A percentile compares a stretch with the other conserved stretches of the same genome.
Conservation (phyloP, 2,329 filamentous ascomycete species). For the Beauveria rudraprayagi region DNA sequence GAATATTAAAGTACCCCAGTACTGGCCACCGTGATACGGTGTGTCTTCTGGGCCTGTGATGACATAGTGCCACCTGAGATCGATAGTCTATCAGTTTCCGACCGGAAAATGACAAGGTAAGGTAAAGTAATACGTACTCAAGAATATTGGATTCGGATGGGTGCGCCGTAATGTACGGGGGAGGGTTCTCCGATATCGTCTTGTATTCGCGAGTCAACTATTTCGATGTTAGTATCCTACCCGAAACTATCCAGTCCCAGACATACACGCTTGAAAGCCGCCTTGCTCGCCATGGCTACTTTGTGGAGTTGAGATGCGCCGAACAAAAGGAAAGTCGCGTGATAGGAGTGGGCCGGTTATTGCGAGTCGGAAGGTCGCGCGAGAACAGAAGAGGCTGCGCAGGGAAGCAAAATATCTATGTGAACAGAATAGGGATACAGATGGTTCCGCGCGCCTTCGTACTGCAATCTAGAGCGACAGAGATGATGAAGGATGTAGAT, state of each 20-base stretch:
- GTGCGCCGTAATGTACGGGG: conserved; percentile 81
- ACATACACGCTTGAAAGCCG: conserved; percentile 63
- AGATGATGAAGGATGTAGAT: background rate
- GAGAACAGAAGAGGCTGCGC: background rate
- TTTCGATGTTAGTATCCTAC: conserved; percentile 16
- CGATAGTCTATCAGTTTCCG: conserved; percentile 1
- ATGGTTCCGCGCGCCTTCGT: background rate
- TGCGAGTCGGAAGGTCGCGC: background rate
- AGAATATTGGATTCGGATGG: conserved; percentile 87
- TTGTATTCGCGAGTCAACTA: conserved; percentile 57
- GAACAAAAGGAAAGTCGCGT: conserved; percentile 9
- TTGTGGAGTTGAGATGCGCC: background rate
- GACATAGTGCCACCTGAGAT: conserved; percentile 78
- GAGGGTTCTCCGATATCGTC: conserved; percentile 62
- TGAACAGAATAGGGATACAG: background rate
- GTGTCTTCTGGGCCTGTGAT: conserved; percentile 91
- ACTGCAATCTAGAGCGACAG: background rate
- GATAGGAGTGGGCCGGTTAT: background rate
- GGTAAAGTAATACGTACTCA: conserved; percentile 49
- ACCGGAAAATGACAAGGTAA: conserved; percentile 12
- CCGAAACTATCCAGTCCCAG: background rate
- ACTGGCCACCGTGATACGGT: conserved; percentile 89
- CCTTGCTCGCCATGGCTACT: conserved; percentile 57
- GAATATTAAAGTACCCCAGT: conserved; percentile 96
- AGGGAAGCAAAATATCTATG: background rate